These are phyloP conservation scores for Kurtzmaniella quercitrusa DNA, from an alignment of 1,139 yeast species.

Conservation along the genomic window DNA sequence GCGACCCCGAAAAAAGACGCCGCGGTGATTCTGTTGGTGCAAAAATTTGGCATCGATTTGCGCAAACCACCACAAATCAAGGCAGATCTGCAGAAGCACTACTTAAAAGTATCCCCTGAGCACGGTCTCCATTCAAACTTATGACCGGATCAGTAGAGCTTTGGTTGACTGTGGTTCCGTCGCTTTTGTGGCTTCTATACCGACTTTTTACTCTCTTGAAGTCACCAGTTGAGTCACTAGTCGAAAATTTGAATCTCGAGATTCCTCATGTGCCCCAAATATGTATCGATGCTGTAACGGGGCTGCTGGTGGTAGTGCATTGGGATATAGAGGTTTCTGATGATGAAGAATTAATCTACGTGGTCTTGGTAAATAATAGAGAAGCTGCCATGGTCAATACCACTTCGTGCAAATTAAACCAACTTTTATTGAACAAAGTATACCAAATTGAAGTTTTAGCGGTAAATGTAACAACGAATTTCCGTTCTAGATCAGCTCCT, in stretches of 20 bases:
- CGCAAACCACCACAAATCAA: not conserved
- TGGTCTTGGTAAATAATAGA: constrained; percentile 31
- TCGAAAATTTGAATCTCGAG: constrained; percentile 34
- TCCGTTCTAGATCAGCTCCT: constrained; percentile 32
- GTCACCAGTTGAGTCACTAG: constrained; percentile 35
- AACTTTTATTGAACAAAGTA: constrained; percentile 23
- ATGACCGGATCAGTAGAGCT: constrained; percentile 20
- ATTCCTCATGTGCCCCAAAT: constrained; percentile 40
- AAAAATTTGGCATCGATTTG: not conserved
- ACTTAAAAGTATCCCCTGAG: not conserved
- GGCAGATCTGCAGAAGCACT: not conserved
- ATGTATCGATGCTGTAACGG: constrained; percentile 35
- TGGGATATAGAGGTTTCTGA: constrained; percentile 36
- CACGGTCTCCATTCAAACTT: not conserved
- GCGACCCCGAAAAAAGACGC: not conserved
- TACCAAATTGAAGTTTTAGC: constrained; percentile 40
- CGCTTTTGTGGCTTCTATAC: constrained; percentile 39
- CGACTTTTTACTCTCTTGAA: constrained; percentile 33
- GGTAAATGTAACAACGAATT: constrained; percentile 33
- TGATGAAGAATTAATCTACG: constrained; percentile 34
- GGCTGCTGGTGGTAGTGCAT: constrained; percentile 31
- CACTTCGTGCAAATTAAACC: constrained; percentile 35
- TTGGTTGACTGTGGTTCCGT: constrained; percentile 39
- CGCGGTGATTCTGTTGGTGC: not conserved
- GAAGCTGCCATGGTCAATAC: constrained; percentile 38